Percentiles rank a stretch among this genome's conserved stretches.
Evolutionary conservation across 768 basidiomycete species (phyloP).

Genomic region (Rhizopogon rudus): DNA sequence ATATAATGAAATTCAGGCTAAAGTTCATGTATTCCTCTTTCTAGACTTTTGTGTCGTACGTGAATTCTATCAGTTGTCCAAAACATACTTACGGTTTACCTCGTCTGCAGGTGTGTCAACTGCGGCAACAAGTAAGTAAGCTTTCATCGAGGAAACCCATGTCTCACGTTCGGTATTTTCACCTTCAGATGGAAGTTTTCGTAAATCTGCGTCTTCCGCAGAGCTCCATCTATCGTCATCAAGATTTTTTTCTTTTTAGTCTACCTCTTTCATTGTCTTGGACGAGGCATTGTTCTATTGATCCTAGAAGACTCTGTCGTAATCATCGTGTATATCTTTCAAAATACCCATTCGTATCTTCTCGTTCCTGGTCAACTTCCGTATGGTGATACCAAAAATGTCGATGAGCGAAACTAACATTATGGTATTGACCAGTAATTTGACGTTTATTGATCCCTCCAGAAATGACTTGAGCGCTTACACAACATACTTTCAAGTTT

Average conservation of each 20-base stretch:
- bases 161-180: not conserved
- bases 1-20: not conserved
- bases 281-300: conserved; percentile 1
- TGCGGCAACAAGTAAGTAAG: conserved; percentile 53
- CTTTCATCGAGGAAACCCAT: not conserved
- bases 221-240: not conserved
- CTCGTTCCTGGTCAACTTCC: no score
- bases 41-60: conserved; percentile 86
- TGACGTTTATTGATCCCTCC: no score
- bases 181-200: conserved; percentile 58
- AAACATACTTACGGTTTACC: conserved; percentile 3
- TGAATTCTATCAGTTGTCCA: conserved; percentile 6
- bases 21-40: conserved; percentile 4
- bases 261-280: conserved; percentile 3
- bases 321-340: conserved; percentile 13
- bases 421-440: no score
- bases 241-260: conserved; percentile 4
- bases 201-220: conserved; percentile 21
- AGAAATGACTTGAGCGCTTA: no score
- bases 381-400: no score
- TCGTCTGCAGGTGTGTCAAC: conserved; percentile 48
- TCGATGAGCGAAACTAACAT: no score
- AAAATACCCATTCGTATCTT: conserved; percentile 7
- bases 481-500: no score
- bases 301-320: conserved; percentile 1